These are phyloP conservation scores for Epicoccum sorghinum DNA, from an alignment of 2,329 filamentous ascomycete genomes.

Conservation along the genomic window DNA sequence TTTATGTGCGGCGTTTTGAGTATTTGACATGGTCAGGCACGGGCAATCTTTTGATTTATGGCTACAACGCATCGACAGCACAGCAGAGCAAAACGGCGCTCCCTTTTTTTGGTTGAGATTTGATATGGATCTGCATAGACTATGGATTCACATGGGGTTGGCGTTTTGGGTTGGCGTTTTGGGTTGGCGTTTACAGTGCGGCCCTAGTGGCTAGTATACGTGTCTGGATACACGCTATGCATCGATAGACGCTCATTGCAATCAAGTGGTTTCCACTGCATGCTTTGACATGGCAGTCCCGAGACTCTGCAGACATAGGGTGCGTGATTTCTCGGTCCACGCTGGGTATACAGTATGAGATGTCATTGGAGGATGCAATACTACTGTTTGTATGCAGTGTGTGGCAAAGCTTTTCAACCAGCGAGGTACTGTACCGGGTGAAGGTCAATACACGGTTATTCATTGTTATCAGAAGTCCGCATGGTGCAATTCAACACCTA, in stretches of 20 bases:
- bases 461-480: no score
- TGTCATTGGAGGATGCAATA: not conserved
- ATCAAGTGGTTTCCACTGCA: constrained; percentile 8
- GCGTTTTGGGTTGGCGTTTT: not conserved
- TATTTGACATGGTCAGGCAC: constrained; percentile 7
- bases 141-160: constrained; percentile 9
- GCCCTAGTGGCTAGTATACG: constrained; percentile 10
- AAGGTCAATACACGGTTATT: no score
- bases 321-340: not conserved
- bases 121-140: constrained; percentile 26
- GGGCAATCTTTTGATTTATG: constrained; percentile 8
- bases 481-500: no score
- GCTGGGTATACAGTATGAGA: not conserved
- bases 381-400: no score
- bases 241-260: constrained; percentile 16
- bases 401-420: no score
- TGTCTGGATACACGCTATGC: constrained; percentile 12
- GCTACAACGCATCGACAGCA: constrained; percentile 21
- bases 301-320: not conserved
- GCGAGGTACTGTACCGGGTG: no score
- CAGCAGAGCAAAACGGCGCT: constrained; percentile 29
- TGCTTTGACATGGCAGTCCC: constrained; percentile 3
- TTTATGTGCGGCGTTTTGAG: constrained; percentile 23
- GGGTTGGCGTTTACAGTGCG: not conserved
- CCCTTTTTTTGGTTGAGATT: not conserved